Base-by-base conservation (phyloP, 1,284 basidiomycete species). In the Rhodotorula sp. region DNA sequence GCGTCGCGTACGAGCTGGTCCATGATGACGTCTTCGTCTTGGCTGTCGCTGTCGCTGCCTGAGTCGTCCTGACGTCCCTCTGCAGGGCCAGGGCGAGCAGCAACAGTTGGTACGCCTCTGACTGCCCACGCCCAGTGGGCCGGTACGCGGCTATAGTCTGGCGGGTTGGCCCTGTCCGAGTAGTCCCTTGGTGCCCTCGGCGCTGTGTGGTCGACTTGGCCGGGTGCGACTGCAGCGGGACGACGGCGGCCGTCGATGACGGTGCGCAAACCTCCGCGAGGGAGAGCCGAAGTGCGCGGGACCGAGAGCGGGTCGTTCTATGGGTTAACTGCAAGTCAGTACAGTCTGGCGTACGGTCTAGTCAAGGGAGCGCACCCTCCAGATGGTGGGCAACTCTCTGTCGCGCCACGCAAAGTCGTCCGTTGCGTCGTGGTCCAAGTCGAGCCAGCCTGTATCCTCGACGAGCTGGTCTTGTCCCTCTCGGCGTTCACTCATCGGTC, bases 401-500 rank as follows among this genome's bases (percentile, higher is more conserved):
- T 56, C 54, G 54, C 26, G 26, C 54, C 54, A 29, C 16, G 54
- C 29, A 56, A 56, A 56, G 54, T 56, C 54, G 12, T 56, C 54
- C 7, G 54, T 26, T 21, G 48, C 16, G 39, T 10, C 39, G 7
- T 43, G 10, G 39, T 43, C 39, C 39, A 14, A 14, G 39, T 43
- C 39, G 39, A 67, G 34, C 66, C 66, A 67, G 8, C 66, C 66
- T 14, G 66, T 51, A 21, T 67, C 66, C 15, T 26, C 48, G n/a
- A 39, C 47, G 34, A 61, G 29, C 23, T 61, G 39, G n/a, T 61
- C 39, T 1, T 54, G 26, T 18, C 8, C 49, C 39, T 43, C 39
- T n/a, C 31, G 21, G 49, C 31, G 29, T 48, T 26, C 26, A 4
- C 20, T 4, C 20, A 49, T 56, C 10, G 46, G 46, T 31, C 46